Percentiles rank a stretch among this genome's conserved stretches.
These are phyloP conservation scores for Pseudocercospora fijiensis DNA, from an alignment of 2,329 filamentous ascomycete genomes.

Conservation along the genomic window DNA sequence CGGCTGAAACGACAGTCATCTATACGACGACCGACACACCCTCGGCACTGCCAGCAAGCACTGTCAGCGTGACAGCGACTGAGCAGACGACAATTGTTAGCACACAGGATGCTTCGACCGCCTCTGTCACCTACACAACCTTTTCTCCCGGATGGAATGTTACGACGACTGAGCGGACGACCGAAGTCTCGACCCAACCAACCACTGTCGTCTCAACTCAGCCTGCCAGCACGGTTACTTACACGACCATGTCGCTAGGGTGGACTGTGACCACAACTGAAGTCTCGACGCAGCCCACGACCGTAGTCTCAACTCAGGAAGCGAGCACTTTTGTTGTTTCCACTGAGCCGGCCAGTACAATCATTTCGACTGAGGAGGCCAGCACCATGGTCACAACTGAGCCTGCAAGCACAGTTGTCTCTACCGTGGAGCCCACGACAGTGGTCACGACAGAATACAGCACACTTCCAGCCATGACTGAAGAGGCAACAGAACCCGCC, in stretches of 20 bases:
- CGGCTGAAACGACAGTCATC: background rate
- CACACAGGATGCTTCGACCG: background rate
- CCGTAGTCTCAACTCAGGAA: background rate
- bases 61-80: background rate
- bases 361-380: background rate
- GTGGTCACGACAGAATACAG: background rate
- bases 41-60: background rate
- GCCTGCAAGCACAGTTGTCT: background rate
- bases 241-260: background rate
- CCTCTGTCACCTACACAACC: background rate
- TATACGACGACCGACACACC: background rate
- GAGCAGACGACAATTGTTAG: background rate
- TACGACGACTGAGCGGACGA: background rate
- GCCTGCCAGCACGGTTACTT: background rate
- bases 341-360: background rate
- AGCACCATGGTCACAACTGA: background rate
- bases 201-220: background rate
- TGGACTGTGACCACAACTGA: background rate
- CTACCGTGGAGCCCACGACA: background rate
- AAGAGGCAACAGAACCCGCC: background rate
- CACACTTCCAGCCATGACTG: background rate
- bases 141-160: conserved; percentile 1
- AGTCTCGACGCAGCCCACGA: conserved; percentile 1
- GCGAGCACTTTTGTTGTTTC: background rate
- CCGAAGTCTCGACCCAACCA: background rate